These are phyloP conservation scores for Auriculariales sp. DNA, from an alignment of 768 basidiomycete genomes.

Conservation along the genomic window DNA sequence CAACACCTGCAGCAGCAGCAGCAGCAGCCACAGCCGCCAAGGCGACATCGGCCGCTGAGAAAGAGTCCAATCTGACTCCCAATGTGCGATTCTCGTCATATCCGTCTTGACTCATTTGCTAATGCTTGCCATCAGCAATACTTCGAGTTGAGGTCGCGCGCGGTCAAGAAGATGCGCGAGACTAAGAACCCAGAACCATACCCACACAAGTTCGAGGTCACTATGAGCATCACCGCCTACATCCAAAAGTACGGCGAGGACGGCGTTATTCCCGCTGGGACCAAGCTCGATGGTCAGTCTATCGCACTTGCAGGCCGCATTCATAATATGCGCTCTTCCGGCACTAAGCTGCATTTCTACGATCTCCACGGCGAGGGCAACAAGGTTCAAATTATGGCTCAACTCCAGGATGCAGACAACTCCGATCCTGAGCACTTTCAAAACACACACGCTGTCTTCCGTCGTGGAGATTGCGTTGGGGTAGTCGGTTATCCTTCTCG, in stretches of 20 bases:
- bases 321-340: slow-evolving; percentile 73
- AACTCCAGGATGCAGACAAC: slow-evolving; percentile 49
- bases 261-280: slow-evolving; percentile 52
- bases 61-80: slow-evolving; percentile 78
- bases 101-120: not conserved
- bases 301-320: slow-evolving; percentile 81
- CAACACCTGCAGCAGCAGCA: slow-evolving; percentile 29
- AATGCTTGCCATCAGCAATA: slow-evolving; percentile 59
- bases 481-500: slow-evolving; percentile 80
- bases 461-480: slow-evolving; percentile 92
- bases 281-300: slow-evolving; percentile 39
- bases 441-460: slow-evolving; percentile 69
- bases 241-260: slow-evolving; percentile 60
- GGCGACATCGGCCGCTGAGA: slow-evolving; percentile 20
- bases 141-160: slow-evolving; percentile 81
- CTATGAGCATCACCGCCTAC: slow-evolving; percentile 57
- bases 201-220: slow-evolving; percentile 97
- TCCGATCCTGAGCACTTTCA: slow-evolving; percentile 49
- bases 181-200: slow-evolving; percentile 86
- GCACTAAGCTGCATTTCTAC: slow-evolving; percentile 83
- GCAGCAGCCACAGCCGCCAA: slow-evolving; percentile 26
- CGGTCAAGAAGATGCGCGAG: slow-evolving; percentile 73
- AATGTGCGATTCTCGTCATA: slow-evolving; percentile 43
- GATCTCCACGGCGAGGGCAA: slow-evolving; percentile 84
- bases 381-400: slow-evolving; percentile 94